phyloP scores from a whole-genome alignment of 257 asterid genomes.

The Solanum neorickii region DNA sequence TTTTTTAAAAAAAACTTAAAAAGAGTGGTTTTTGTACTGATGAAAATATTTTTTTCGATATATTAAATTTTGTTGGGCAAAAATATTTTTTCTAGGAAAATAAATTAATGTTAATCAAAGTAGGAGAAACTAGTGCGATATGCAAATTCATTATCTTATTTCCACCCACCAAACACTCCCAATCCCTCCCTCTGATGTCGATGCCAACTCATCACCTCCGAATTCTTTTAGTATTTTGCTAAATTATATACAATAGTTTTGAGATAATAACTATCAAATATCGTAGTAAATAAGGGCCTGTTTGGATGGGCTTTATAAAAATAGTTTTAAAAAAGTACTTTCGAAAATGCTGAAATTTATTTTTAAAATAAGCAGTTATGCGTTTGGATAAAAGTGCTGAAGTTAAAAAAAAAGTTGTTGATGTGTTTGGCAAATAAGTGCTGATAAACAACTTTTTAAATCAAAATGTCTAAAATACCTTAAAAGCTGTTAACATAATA shows the following conservation, averaged over 20 bases:
- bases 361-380: too few species aligned
- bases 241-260: neutral
- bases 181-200: neutral
- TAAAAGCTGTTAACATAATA: too few species aligned
- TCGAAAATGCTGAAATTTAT: too few species aligned
- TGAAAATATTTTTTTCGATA: neutral
- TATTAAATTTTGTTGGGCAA: neutral
- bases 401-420: too few species aligned
- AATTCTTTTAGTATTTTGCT: neutral
- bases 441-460: too few species aligned
- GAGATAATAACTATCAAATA: neutral
- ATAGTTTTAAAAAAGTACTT: too few species aligned
- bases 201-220: neutral
- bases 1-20: neutral
- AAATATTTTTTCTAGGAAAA: neutral
- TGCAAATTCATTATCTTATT: neutral
- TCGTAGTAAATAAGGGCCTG: neutral
- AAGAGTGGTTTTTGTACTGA: neutral
- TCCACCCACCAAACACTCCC: neutral
- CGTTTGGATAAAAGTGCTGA: too few species aligned
- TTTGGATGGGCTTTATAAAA: too few species aligned
- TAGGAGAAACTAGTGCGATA: neutral
- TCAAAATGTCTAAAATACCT: too few species aligned
- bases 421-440: too few species aligned
- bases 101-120: neutral